These are phyloP conservation scores for Diaporthe capsici DNA, from an alignment of 2,329 filamentous ascomycete genomes.

Conservation along the genomic window DNA sequence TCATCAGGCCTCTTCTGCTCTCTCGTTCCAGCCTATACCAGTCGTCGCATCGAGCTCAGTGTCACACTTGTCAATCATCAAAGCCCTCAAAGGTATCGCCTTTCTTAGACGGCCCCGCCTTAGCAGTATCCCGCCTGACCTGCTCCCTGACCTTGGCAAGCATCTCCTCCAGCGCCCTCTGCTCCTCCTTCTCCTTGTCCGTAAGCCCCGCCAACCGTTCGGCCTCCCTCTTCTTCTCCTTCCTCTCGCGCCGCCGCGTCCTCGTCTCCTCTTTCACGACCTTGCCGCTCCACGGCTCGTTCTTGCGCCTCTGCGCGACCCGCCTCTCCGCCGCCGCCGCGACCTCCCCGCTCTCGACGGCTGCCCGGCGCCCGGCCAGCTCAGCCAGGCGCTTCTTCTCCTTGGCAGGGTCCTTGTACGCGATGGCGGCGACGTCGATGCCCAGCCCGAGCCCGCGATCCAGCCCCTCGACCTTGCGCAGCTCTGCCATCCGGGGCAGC, in stretches of 20 bases:
- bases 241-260: slow-evolving; percentile 53
- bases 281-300: slow-evolving; percentile 82
- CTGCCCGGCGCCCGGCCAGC: slow-evolving; percentile 64
- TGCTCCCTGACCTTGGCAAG: slow-evolving; percentile 73
- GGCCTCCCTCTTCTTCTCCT: slow-evolving; percentile 65
- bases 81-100: slow-evolving; percentile 73
- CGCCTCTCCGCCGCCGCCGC: slow-evolving; percentile 59
- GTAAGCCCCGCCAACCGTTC: slow-evolving; percentile 76
- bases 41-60: no score
- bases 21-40: neutral
- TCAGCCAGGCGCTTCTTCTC: slow-evolving; percentile 75
- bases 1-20: neutral
- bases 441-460: slow-evolving; percentile 74
- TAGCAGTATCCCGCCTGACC: slow-evolving; percentile 60
- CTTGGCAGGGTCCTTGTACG: slow-evolving; percentile 79
- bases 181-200: slow-evolving; percentile 76
- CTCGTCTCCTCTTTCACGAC: slow-evolving; percentile 75
- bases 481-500: slow-evolving; percentile 94
- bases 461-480: slow-evolving; percentile 77
- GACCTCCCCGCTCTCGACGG: slow-evolving; percentile 53
- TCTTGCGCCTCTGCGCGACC: slow-evolving; percentile 67
- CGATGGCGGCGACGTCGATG: slow-evolving; percentile 77
- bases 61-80: slow-evolving; percentile 55
- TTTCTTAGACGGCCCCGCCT: slow-evolving; percentile 50
- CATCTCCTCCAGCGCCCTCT: slow-evolving; percentile 74